Percentiles rank a stretch among this genome's conserved stretches.
Conservation (phyloP, 345 rosid genomes). For the Acer yangbiense region DNA sequence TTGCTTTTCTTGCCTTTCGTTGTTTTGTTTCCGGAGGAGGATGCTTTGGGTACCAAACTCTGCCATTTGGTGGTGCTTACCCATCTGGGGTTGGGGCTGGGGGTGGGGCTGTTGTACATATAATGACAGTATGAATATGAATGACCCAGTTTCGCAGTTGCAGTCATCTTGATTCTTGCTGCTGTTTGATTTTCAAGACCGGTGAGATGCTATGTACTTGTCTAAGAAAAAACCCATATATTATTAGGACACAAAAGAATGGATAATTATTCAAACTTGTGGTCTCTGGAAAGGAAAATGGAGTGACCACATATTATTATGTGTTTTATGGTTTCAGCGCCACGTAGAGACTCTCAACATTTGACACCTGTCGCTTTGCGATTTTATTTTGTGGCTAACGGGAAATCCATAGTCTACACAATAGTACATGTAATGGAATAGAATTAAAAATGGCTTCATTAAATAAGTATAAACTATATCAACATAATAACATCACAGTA, state of each 20-base stretch:
- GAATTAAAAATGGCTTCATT: not conserved
- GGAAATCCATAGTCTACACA: too few species aligned
- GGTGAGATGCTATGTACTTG: too few species aligned
- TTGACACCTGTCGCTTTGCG: not conserved
- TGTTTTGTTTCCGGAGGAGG: constrained; percentile 31
- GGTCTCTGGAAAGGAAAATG: not conserved
- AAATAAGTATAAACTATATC: not conserved
- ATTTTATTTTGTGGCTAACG: too few species aligned
- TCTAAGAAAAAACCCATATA: too few species aligned
- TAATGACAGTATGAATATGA: not conserved
- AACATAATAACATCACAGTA: constrained; percentile 9
- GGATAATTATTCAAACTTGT: not conserved
- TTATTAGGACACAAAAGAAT: too few species aligned
- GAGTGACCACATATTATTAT: constrained; percentile 26
- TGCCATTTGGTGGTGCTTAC: constrained; percentile 13
- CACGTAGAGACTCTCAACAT: constrained; percentile 30
- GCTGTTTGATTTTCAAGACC: not conserved
- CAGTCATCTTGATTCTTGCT: not conserved
- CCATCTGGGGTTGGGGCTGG: constrained; percentile 8
- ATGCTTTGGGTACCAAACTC: constrained; percentile 34
- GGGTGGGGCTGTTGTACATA: not conserved
- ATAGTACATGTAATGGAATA: too few species aligned
- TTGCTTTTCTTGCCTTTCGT: constrained; percentile 29
- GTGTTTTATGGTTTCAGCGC: constrained; percentile 17
- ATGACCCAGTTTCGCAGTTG: constrained; percentile 8